These are phyloP conservation scores for Primulina huaijiensis DNA, from an alignment of 257 asterid genomes.

Conservation along the genomic window DNA sequence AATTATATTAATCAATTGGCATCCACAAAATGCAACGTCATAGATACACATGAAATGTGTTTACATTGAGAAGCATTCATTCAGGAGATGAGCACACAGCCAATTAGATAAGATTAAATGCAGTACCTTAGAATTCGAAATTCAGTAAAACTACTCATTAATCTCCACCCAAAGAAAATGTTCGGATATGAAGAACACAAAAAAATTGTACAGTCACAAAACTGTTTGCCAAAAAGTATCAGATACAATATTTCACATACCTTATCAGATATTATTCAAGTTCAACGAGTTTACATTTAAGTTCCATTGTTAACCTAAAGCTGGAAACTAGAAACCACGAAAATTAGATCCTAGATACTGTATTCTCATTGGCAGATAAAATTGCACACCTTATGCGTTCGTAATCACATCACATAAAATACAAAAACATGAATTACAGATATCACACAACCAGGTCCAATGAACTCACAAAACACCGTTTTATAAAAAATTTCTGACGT, in stretches of 20 bases:
- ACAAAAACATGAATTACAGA: too few species aligned
- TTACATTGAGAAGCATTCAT: background rate
- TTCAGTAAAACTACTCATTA: background rate
- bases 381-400: background rate
- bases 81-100: background rate
- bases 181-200: background rate
- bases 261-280: background rate
- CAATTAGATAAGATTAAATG: background rate
- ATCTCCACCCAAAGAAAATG: background rate
- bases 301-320: background rate
- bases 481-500: too few species aligned
- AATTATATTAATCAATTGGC: background rate
- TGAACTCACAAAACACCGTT: too few species aligned
- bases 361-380: background rate
- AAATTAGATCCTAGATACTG: background rate
- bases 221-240: background rate
- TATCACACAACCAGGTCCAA: too few species aligned
- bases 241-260: background rate
- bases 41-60: background rate
- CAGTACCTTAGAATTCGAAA: background rate
- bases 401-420: background rate
- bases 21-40: background rate
- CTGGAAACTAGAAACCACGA: background rate
- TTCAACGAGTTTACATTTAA: background rate
- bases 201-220: background rate